These are phyloP conservation scores for Dactylorhiza incarnata DNA, from an alignment of 106 monocot genomes.

Conservation along the genomic window DNA sequence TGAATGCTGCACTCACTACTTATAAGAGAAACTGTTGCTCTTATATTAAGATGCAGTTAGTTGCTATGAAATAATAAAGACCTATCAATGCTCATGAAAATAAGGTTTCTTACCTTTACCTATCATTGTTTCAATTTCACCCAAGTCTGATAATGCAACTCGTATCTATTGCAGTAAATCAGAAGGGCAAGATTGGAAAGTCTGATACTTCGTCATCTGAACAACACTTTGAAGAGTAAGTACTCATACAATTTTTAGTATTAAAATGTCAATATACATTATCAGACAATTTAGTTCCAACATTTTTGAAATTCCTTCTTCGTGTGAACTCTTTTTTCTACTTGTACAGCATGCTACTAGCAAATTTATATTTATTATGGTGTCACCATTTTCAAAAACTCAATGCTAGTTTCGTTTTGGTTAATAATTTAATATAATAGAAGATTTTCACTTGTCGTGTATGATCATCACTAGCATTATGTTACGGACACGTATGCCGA, in stretches of 20 bases:
- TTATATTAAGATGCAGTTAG: not conserved
- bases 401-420: not conserved
- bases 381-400: not conserved
- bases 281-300: not conserved
- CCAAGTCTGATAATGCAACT: not conserved
- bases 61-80: not conserved
- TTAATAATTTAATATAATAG: not conserved
- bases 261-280: not conserved
- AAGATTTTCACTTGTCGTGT: not conserved
- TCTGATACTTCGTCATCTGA: not conserved
- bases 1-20: not conserved
- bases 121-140: not conserved
- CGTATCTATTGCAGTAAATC: not conserved
- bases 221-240: conserved; percentile 14
- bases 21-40: not conserved
- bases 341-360: not conserved
- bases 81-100: not conserved
- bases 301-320: not conserved
- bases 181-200: not conserved
- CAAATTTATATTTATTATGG: not conserved
- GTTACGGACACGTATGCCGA: no score
- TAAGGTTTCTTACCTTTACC: not conserved
- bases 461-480: not conserved
- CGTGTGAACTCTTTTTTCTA: not conserved
- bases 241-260: not conserved